Evolutionary conservation across 192 early-diverging fungal genomes (phyloP), one percentile per base, ranked within the genome.

Genomic region (Fimicolochytrium jonesii): DNA sequence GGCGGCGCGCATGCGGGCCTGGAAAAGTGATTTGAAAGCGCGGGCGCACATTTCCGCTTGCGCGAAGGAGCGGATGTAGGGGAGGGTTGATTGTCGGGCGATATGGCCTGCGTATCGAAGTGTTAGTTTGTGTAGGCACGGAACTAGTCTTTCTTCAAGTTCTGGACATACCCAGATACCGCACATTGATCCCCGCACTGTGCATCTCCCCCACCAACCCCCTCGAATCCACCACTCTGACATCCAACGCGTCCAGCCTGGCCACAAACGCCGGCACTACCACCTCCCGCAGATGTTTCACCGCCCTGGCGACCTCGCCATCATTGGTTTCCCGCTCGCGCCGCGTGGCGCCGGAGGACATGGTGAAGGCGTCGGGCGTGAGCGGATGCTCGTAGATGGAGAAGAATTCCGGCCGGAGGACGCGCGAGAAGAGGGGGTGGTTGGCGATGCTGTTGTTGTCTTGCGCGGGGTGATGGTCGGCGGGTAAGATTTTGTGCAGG

Each of bases 341-440:
- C 31, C 69, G 7, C 26, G 69, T 71, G 28, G 65, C 66, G 31
- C 75, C 77, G 15, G 69, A 59, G 6, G 64, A 31, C 11, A 43
- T 34, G 2, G 73, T 73, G 26, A 82, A 74, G 2, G 67, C 80
- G 45, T 82, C 80, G 29, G 33, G 48, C 7, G 54, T 59, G 6
- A 74, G 37, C 4, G 64, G n/a, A 4, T 43, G 30, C 4, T 52
- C 35, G 59, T 80, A 73, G 0, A 54, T 29, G 44, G 46, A 42
- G 3, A 83, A 17, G 64, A 81, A 81, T 52, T 83, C 81, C 1
- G 81, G 73, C 13, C 81, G 64, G 11, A 83, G 64, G 11, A 80
- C 69, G 6, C 53, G 17, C 48, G 2, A 36, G 48, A 28, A 29
- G 48, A 50, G 20, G 15, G 23, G 48, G 2, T 25, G 23, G 20